These are phyloP conservation scores for Fusarium sp. DNA, from an alignment of 2,329 filamentous ascomycete species.

Conservation along the genomic window DNA sequence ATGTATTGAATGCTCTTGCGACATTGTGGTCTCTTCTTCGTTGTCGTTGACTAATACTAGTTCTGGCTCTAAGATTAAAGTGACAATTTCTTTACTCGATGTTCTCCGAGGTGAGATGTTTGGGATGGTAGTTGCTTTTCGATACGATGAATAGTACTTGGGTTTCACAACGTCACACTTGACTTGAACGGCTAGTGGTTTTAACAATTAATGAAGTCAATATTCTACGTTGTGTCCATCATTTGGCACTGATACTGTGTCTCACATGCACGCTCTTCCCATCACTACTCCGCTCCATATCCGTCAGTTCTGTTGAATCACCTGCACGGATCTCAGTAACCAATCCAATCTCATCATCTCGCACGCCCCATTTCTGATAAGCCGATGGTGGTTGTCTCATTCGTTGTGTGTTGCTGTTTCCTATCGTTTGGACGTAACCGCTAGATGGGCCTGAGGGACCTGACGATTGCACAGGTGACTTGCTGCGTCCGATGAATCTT, in stretches of 20 bases:
- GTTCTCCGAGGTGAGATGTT: background rate
- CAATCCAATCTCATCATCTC: constrained; percentile 20
- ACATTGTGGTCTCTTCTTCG: too few relatives aligned
- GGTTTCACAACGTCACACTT: too few relatives aligned
- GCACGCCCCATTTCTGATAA: constrained; percentile 14
- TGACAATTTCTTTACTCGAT: background rate
- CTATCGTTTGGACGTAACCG: constrained; percentile 1
- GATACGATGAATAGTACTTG: background rate
- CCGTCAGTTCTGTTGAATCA: constrained; percentile 1
- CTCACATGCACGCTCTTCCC: constrained; percentile 1
- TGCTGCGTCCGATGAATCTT: constrained; percentile 9
- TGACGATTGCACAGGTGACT: constrained; percentile 4
- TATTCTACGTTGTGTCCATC: background rate
- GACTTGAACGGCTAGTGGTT: accelerated
- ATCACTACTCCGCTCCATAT: background rate
- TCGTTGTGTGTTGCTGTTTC: background rate
- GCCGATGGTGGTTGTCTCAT: background rate
- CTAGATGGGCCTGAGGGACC: background rate
- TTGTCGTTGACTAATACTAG: background rate
- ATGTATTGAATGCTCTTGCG: too few relatives aligned
- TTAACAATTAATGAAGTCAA: too few relatives aligned
- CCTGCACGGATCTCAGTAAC: constrained; percentile 16
- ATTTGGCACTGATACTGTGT: background rate
- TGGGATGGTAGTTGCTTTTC: background rate
- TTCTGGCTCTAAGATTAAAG: too few relatives aligned